Conservation (phyloP, 2,329 filamentous ascomycete species). For the Huntiella omanensis region DNA sequence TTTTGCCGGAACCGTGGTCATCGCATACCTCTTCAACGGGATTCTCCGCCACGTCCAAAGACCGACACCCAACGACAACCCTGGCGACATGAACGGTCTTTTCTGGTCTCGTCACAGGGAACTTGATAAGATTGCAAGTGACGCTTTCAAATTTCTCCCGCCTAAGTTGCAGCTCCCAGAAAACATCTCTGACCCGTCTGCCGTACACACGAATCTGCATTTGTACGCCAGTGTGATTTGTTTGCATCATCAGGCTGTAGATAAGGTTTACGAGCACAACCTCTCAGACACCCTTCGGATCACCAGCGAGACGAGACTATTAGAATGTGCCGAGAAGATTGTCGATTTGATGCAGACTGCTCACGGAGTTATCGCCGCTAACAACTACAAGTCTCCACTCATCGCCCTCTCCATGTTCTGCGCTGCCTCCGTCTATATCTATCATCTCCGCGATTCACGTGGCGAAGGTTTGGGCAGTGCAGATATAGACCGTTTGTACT, state of each 20-base stretch:
- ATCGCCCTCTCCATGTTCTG: constrained; percentile 73
- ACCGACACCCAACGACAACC: constrained; percentile 45
- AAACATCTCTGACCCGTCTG: constrained; percentile 48
- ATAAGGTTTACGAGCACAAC: constrained; percentile 54
- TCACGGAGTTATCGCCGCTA: constrained; percentile 29
- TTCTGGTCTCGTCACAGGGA: constrained; percentile 77
- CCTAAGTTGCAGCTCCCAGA: constrained; percentile 52
- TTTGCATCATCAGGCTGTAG: constrained; percentile 72
- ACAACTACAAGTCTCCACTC: constrained; percentile 39
- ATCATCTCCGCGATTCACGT: constrained; percentile 51
- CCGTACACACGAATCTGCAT: constrained; percentile 72
- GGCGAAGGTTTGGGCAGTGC: constrained; percentile 35
- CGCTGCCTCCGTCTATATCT: constrained; percentile 65
- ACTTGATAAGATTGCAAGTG: constrained; percentile 64
- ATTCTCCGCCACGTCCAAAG: constrained; percentile 69
- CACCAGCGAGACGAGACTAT: constrained; percentile 53
- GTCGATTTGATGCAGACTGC: constrained; percentile 66
- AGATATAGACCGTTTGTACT: constrained; percentile 40
- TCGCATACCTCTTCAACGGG: constrained; percentile 61
- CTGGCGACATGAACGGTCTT: constrained; percentile 52
- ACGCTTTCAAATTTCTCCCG: constrained; percentile 61
- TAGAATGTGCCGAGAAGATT: constrained; percentile 68
- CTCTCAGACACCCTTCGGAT: constrained; percentile 36
- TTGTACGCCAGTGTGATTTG: constrained; percentile 78
- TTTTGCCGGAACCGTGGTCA: constrained; percentile 53